phyloP scores from a whole-genome alignment of 306 rosid species.

The Dryas drummondii region DNA sequence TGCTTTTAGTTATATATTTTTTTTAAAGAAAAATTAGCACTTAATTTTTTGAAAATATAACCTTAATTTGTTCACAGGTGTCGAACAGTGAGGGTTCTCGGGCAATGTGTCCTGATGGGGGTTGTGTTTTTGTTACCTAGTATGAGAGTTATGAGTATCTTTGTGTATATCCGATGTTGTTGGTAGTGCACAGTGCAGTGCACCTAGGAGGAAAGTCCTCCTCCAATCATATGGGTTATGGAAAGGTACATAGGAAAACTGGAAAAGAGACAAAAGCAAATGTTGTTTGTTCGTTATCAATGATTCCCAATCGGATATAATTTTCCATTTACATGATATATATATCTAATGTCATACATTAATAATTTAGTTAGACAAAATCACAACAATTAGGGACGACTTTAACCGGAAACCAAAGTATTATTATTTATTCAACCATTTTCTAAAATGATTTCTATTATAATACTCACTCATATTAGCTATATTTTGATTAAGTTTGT shows the following conservation, averaged over 20 bases:
- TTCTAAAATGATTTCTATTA: neutral
- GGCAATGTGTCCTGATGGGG: constrained; percentile 24
- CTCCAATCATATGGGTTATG: constrained; percentile 19
- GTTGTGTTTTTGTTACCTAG: constrained; percentile 24
- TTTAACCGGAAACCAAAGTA: neutral
- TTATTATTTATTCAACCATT: neutral
- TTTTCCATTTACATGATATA: constrained; percentile 4
- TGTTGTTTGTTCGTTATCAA: constrained; percentile 15
- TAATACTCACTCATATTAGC: neutral
- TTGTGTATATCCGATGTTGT: neutral
- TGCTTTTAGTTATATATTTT: neutral
- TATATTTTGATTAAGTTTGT: neutral
- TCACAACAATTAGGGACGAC: neutral
- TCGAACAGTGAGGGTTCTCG: constrained; percentile 25
- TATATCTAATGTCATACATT: too few species aligned
- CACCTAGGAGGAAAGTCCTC: neutral
- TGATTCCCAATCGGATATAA: constrained; percentile 12
- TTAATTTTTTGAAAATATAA: neutral
- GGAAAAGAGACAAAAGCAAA: neutral
- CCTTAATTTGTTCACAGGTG: neutral
- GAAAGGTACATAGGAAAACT: constrained; percentile 2
- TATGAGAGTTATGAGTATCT: constrained; percentile 1
- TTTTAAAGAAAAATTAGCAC: neutral
- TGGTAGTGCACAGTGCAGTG: neutral
- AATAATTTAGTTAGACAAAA: neutral